Evolutionary conservation across 169 alveolate genomes (phyloP).

Genomic region (Cryptosporidium sp.): DNA sequence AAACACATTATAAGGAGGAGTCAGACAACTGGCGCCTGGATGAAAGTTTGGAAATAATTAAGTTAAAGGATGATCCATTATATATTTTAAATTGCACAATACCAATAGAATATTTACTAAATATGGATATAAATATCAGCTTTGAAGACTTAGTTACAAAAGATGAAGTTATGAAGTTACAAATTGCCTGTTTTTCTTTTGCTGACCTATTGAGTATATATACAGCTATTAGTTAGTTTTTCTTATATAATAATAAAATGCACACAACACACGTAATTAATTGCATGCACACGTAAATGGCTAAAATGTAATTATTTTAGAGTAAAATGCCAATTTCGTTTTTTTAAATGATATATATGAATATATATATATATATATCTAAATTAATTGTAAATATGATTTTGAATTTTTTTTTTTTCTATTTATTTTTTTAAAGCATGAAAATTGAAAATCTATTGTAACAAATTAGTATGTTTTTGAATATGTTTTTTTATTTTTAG

Average conservation of each 20-base stretch:
- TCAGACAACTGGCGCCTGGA: neutral
- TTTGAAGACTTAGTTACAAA: neutral
- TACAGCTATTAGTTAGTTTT: conserved; percentile 19
- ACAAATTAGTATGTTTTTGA: neutral
- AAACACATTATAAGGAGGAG: neutral
- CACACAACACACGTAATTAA: neutral
- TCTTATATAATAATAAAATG: neutral
- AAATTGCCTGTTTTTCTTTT: conserved; percentile 43
- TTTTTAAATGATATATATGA: neutral
- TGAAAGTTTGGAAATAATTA: neutral
- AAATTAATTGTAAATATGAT: neutral
- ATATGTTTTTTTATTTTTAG: neutral
- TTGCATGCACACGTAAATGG: conserved; percentile 15
- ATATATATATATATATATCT: neutral
- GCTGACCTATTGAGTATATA: conserved; percentile 39
- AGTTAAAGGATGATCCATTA: conserved; percentile 2
- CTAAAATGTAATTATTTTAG: neutral
- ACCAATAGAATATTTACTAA: conserved; percentile 14
- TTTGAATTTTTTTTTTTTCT: no score
- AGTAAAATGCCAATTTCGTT: neutral
- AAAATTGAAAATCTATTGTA: no score
- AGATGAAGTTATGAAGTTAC: conserved; percentile 13
- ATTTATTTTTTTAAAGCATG: no score
- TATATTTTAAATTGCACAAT: conserved; percentile 36
- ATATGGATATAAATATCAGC: neutral